These are phyloP conservation scores for Suaeda aralocaspica DNA, from an alignment of 148 eudicot species.

Conservation along the genomic window DNA sequence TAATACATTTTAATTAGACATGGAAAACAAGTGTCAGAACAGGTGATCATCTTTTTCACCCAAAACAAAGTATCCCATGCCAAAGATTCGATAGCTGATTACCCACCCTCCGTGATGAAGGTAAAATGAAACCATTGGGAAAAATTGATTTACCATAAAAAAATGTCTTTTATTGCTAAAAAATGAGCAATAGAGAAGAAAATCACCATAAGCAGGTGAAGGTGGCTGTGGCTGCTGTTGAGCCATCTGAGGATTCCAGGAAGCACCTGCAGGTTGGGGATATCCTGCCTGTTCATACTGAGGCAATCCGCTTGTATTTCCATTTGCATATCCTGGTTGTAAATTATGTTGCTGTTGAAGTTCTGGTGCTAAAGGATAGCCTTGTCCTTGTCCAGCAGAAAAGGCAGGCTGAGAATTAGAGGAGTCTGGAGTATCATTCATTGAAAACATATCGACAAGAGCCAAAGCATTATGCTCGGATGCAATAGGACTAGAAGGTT, in stretches of 20 bases:
- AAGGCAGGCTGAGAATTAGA: slow-evolving; percentile 32
- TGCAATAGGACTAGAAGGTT: slow-evolving; percentile 53
- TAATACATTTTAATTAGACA: neutral
- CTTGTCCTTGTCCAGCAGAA: slow-evolving; percentile 49
- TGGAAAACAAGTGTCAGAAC: neutral
- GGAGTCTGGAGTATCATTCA: slow-evolving; percentile 27
- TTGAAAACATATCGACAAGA: slow-evolving; percentile 76
- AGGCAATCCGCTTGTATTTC: slow-evolving; percentile 43
- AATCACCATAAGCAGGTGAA: slow-evolving; percentile 63
- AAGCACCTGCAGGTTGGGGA: slow-evolving; percentile 43
- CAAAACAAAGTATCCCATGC: neutral
- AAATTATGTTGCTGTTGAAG: slow-evolving; percentile 64
- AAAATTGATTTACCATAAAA: neutral
- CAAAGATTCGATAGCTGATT: neutral
- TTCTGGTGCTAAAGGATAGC: slow-evolving; percentile 46
- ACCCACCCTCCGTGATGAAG: neutral
- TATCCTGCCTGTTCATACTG: slow-evolving; percentile 54
- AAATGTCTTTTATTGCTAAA: neutral
- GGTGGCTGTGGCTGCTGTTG: slow-evolving; percentile 64
- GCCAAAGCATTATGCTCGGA: slow-evolving; percentile 80
- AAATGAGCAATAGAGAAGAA: slow-evolving; percentile 18
- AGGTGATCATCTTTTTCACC: neutral
- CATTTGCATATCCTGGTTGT: slow-evolving; percentile 53
- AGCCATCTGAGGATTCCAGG: slow-evolving; percentile 65
- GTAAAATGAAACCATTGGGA: neutral